phyloP scores from a whole-genome alignment of 1,284 basidiomycete species.

The Anthracocystis setariae region DNA sequence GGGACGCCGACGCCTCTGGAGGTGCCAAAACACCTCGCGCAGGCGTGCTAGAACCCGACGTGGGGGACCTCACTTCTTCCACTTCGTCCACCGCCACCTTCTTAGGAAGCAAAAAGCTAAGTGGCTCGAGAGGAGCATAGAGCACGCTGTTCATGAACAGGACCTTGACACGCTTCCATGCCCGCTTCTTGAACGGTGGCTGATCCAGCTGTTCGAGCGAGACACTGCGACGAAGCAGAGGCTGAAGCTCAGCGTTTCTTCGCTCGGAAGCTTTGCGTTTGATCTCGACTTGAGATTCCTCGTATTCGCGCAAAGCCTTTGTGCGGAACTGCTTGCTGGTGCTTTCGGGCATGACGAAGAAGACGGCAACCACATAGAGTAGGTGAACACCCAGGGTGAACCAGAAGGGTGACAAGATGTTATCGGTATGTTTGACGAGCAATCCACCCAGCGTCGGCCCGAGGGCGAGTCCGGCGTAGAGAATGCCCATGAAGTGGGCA shows the following conservation, averaged over 20 bases:
- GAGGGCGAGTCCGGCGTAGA: conserved; percentile 59
- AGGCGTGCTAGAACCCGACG: conserved; percentile 21
- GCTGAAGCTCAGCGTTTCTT: conserved; percentile 39
- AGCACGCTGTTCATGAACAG: conserved; percentile 44
- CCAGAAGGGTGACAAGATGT: conserved; percentile 55
- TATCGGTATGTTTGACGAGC: conserved; percentile 55
- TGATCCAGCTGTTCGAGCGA: conserved; percentile 2
- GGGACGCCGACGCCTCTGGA: conserved; percentile 44
- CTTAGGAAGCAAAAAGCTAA: conserved; percentile 56
- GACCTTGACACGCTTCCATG: conserved; percentile 45
- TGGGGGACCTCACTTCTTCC: background rate
- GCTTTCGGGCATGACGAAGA: conserved; percentile 62
- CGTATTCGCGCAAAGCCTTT: conserved; percentile 45
- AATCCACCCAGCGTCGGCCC: conserved; percentile 63
- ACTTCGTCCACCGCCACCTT: conserved; percentile 33
- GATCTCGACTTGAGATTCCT: conserved; percentile 26
- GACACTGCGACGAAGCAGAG: conserved; percentile 19
- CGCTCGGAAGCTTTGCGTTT: conserved; percentile 41
- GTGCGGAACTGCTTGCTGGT: conserved; percentile 40
- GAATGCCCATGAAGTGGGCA: conserved; percentile 56
- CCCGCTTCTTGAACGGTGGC: conserved; percentile 32
- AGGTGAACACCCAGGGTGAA: conserved; percentile 50
- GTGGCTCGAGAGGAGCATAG: conserved; percentile 49
- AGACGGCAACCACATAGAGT: conserved; percentile 49
- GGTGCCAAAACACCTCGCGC: conserved; percentile 18